Evolutionary conservation across 768 basidiomycete genomes (phyloP), one percentile per base, ranked within the genome.

Genomic region (Nidularia pulvinata): DNA sequence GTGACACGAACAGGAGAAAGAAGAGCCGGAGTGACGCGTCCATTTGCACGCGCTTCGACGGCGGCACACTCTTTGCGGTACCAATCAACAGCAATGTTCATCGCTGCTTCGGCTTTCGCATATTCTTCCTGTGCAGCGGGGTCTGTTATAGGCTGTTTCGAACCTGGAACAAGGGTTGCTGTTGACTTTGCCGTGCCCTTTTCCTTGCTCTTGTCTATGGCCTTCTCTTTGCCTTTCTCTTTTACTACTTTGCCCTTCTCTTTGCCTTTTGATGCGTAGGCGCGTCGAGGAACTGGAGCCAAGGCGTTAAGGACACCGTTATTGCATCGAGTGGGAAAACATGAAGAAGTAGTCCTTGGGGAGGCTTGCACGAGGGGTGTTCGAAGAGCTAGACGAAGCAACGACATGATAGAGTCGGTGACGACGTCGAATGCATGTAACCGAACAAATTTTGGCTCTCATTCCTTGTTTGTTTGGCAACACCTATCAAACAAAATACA

Each of bases 31-130:
- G 88, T 90, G 55, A 94, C 80, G 30, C 90, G 86, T 33, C 92
- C 92, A 50, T 76, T 82, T 1, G 88, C 89, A 11, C 91, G 84
- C 19, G 79, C 81, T 67, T 91, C 89, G 19, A 85, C 71, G 14
- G 70, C 76, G n/a, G 86, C 84, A 49, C 89, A 86, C 61, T 91
- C 89, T 56, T 89, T 89, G 52, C 84, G 77, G 75, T 83, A 88
- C 83, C 85, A 86, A 19, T 89, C 88, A n/a, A 88, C 77, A 3
- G 79, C 74, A 2, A 74, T 65, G 34, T 70, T 63, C 89, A 94
- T 93, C 55, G 80, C 81, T 6, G 74, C 66, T 57, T 88, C 86
- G 0, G 83, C 70, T 59, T 83, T 87, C 34, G 73, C 66, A 58
- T 88, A 88, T 62, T 90, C 89, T 9, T 76, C 71, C 36, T 74